Base-by-base conservation (phyloP, 768 basidiomycete species). In the Vishniacozyma victoriae region DNA sequence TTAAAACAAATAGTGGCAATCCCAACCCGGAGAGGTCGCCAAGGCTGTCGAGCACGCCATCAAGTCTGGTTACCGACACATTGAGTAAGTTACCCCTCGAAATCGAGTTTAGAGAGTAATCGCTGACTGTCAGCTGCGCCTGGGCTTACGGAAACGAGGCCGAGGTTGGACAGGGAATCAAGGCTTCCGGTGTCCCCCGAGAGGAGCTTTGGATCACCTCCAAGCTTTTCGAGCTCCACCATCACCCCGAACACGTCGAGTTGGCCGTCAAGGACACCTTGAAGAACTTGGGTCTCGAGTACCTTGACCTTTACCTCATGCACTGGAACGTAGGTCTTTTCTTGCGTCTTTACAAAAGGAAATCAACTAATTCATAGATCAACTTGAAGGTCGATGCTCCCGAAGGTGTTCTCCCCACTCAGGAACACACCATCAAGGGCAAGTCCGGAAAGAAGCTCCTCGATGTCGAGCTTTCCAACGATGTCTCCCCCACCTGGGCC, bases 111-210 rank as follows among this genome's bases (percentile, higher is more conserved):
- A 33, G 29, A n/a, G 9, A n/a, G 29, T 33, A 9, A 33, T 9
- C n/a, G 87, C 70, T 60, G 75, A 79, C 73, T 13, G 24, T 29
- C 50, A 67, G 65, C 62, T 63, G 62, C 41, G 67, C 67, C 37
- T 69, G 67, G 79, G 75, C 85, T 42, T 90, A 90, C 72, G 65
- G 76, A 54, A 91, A 90, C 71, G 87, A 88, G 49, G 79, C 76
- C 35, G 78, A 84, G 55, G 85, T 86, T 35, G 84, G 83, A 1
- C 65, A 71, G 13, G 84, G 85, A 18, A 83, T 87, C 50, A 81
- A 80, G 74, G 81, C 79, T 23, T 83, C 82, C 50, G 73, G 76
- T 11, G 71, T 87, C 0, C 76, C 81, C 26, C 78, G 86, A 13
- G 75, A 80, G 45, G 75, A 85, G 4, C 67, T 89, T n/a, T 85